A percentile compares a stretch with the other conserved stretches of the same genome.
Evolutionary conservation across 208 protist genomes (phyloP).

Genomic region (Crithidia sp.): DNA sequence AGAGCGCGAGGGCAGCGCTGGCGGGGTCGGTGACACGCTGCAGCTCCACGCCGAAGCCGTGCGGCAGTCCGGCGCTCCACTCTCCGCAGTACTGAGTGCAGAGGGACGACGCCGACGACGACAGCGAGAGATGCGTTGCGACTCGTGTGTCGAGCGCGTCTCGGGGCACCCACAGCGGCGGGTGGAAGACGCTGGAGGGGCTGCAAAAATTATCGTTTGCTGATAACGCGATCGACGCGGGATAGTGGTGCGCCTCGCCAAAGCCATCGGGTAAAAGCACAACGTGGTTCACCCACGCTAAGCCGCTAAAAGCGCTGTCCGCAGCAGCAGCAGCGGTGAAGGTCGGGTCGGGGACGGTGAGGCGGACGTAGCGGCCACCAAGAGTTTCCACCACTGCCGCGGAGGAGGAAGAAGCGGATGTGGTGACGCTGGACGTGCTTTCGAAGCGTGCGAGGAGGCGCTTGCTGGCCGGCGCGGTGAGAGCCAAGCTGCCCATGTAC

Average conservation of each 20-base stretch:
- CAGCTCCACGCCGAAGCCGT: conserved; percentile 69
- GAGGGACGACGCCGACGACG: not conserved
- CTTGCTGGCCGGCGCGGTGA: conserved; percentile 14
- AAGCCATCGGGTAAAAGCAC: conserved; percentile 41
- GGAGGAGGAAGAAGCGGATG: not conserved
- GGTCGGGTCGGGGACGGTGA: conserved; percentile 7
- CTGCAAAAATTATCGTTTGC: not conserved
- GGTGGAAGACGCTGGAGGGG: conserved; percentile 15
- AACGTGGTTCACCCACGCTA: conserved; percentile 27
- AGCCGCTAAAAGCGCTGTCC: conserved; percentile 17
- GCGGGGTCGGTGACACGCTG: conserved; percentile 27
- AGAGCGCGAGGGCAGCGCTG: conserved; percentile 4
- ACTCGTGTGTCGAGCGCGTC: not conserved
- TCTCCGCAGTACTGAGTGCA: conserved; percentile 55
- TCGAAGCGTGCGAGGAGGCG: conserved; percentile 14
- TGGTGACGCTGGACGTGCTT: not conserved
- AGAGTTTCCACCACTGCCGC: conserved; percentile 1
- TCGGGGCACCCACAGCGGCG: conserved; percentile 20
- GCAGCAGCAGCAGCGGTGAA: not conserved
- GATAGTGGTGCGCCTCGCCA: conserved; percentile 31
- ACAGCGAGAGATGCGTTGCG: not conserved
- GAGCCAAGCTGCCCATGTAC: conserved; percentile 38
- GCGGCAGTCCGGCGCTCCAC: conserved; percentile 54
- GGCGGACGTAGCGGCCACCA: conserved; percentile 19
- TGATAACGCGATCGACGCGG: not conserved